Base-by-base conservation (phyloP, 768 basidiomycete genomes). In the Termitomyces sp. region DNA sequence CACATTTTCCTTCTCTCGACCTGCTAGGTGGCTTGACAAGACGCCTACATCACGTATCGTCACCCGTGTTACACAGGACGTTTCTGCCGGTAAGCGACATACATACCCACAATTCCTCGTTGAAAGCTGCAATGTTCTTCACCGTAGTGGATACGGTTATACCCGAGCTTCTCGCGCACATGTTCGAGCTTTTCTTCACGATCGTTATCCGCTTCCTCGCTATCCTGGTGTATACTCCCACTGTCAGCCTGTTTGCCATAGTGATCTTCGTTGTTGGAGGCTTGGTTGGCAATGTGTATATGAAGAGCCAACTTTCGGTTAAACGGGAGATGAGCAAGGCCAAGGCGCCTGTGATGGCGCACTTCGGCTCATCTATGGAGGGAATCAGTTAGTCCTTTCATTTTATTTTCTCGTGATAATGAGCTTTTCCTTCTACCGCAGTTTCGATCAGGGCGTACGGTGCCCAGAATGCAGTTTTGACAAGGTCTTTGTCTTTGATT, bases 401-500 rank as follows among this genome's bases (percentile, higher is more conserved):
- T 24, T n/a, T 1, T 22, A 20, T 54, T 36, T 10, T 9, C 31
- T 43, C 31, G 12, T n/a, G 1, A n/a, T 29, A 2, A 9, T 5
- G 22, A 43, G 13, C 46, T 9, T 26, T 18, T 13, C 16, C 7
- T 46, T 7, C 29, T 29, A 29, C 29, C 29, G 14, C 44, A 79
- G 79, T 67, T 9, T 78, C 84, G 6, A 83, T 90, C 56, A 75
- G 87, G 18, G 88, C 88, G 0, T 90, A 85, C 66, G 81, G 81
- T 7, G 82, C 80, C 5, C 76, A 86, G 68, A 68, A 72, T 14
- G 58, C 69, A 2, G 83, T 77, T 70, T 76, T 67, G 56, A 47
- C 46, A 44, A 72, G 79, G 59, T 76, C 79, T 3, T 61, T 79
- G 43, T 68, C 71, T 27, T 74, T 79, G 7, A 80, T 87, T 27